Conservation (phyloP, 148 eudicot species). For the Polygonum aviculare region DNA sequence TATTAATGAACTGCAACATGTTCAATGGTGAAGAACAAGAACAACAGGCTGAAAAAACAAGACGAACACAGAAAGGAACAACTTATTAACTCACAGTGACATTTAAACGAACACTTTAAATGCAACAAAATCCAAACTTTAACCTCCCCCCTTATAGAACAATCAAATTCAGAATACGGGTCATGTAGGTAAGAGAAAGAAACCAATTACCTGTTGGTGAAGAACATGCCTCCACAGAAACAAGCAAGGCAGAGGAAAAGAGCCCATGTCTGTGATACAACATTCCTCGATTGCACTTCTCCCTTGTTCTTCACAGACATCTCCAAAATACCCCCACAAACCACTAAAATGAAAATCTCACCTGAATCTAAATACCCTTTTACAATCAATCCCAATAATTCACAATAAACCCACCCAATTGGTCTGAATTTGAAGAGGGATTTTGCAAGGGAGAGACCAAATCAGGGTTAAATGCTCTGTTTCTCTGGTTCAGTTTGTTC, state of each 20-base stretch:
- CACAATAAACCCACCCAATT: not conserved
- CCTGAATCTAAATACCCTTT: not conserved
- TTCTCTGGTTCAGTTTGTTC: not conserved
- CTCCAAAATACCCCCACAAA: not conserved
- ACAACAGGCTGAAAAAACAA: not conserved
- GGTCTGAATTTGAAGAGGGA: not conserved
- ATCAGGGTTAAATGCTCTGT: not conserved
- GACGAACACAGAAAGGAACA: not conserved
- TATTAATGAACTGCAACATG: not conserved
- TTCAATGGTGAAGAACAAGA: not conserved
- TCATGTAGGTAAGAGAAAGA: not conserved
- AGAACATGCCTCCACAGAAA: slow-evolving; percentile 35
- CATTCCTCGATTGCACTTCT: slow-evolving; percentile 20
- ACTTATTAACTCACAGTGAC: not conserved
- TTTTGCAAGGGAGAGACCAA: not conserved
- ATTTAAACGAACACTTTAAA: not conserved
- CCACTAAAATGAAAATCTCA: not conserved
- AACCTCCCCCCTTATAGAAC: not conserved
- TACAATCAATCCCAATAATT: not conserved
- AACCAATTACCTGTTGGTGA: slow-evolving; percentile 26
- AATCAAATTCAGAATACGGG: not conserved
- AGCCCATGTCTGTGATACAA: slow-evolving; percentile 29
- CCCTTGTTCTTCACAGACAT: slow-evolving; percentile 23
- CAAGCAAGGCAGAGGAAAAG: slow-evolving; percentile 29
- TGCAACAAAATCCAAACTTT: not conserved